Percentiles rank a stretch among this genome's conserved stretches.
phyloP scores from a whole-genome alignment of 1,284 basidiomycete species.

The Kwoniella shivajii region DNA sequence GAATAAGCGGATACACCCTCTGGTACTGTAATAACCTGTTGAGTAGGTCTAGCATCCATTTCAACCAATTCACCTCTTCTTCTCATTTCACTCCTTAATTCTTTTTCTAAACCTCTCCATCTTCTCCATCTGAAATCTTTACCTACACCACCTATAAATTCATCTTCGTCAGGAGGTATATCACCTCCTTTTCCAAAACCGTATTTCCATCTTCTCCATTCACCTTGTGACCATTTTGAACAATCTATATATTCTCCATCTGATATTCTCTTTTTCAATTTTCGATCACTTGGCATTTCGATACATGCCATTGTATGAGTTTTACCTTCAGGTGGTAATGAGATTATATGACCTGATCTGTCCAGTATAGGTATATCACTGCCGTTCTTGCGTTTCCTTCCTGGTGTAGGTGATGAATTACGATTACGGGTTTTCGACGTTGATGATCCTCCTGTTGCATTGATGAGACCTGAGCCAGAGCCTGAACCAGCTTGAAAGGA shows the following conservation, averaged over 20 bases:
- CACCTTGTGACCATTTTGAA: constrained; percentile 28
- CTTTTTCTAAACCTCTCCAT: constrained; percentile 28
- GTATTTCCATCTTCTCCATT: constrained; percentile 38
- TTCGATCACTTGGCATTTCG: constrained; percentile 35
- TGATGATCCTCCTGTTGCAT: neutral
- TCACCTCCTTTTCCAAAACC: constrained; percentile 24
- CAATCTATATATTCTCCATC: constrained; percentile 39
- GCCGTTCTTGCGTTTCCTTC: constrained; percentile 1
- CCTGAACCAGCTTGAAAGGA: too few relatives aligned
- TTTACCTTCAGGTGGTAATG: constrained; percentile 29
- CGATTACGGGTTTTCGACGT: neutral
- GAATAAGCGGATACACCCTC: constrained; percentile 31
- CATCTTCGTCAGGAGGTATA: constrained; percentile 21
- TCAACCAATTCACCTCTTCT: constrained; percentile 19
- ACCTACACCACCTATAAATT: constrained; percentile 29
- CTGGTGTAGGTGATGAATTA: neutral
- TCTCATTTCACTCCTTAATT: constrained; percentile 26
- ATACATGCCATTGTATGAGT: constrained; percentile 40
- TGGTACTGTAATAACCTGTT: neutral
- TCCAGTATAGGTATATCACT: constrained; percentile 20
- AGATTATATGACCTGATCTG: constrained; percentile 37
- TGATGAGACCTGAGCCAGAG: too few relatives aligned
- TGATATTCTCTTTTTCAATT: constrained; percentile 25
- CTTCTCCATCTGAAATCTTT: constrained; percentile 34
- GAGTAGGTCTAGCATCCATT: constrained; percentile 13